Conservation (phyloP, 306 rosid genomes). For the Ormosia semicastrata region DNA sequence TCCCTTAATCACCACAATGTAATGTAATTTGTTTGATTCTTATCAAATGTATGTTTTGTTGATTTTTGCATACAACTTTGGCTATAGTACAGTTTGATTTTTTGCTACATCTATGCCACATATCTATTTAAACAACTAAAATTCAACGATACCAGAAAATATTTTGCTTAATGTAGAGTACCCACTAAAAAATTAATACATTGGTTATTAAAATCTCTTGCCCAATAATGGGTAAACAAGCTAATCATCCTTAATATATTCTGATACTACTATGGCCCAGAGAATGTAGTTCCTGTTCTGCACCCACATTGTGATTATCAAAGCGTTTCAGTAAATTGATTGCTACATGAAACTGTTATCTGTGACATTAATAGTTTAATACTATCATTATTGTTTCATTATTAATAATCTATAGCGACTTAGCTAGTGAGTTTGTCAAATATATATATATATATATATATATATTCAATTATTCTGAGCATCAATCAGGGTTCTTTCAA, state of each 20-base stretch:
- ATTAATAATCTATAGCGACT: conserved; percentile 44
- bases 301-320: not conserved
- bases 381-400: not conserved
- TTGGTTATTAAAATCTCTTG: not conserved
- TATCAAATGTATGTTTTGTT: not conserved
- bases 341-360: not conserved
- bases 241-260: not conserved
- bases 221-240: not conserved
- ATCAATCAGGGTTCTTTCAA: too few species aligned
- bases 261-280: not conserved
- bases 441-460: too few species aligned
- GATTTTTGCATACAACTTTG: not conserved
- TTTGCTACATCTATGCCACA: not conserved
- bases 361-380: not conserved
- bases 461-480: too few species aligned
- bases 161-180: not conserved
- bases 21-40: not conserved
- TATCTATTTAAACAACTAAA: not conserved
- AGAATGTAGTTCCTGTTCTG: not conserved
- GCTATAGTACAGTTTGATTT: not conserved
- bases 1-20: conserved; percentile 29
- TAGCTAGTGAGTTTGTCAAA: too few species aligned
- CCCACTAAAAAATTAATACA: not conserved
- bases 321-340: not conserved
- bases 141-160: not conserved